These are phyloP conservation scores for Quaeritorhiza haematococci DNA, from an alignment of 371 early-diverging fungal species.

Conservation along the genomic window DNA sequence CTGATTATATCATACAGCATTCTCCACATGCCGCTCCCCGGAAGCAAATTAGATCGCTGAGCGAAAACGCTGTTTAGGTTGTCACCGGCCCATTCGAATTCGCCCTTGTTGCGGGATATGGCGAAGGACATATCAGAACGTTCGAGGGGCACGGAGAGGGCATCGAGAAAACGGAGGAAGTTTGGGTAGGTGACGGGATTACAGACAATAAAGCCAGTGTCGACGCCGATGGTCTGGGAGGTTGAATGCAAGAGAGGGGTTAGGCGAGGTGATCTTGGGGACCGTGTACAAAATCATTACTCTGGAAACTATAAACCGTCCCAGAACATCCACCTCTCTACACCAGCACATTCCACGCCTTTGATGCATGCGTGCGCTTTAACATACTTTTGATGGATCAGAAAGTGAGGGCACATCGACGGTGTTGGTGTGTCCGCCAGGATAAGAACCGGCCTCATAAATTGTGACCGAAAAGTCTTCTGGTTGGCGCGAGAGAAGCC, in stretches of 20 bases:
- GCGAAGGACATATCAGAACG: constrained; percentile 52
- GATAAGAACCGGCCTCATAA: constrained; percentile 40
- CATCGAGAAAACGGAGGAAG: constrained; percentile 38
- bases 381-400: neutral
- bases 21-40: constrained; percentile 33
- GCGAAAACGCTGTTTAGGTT: constrained; percentile 47
- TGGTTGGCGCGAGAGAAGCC: constrained; percentile 38
- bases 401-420: constrained; percentile 38
- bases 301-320: neutral
- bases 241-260: neutral
- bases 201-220: constrained; percentile 64
- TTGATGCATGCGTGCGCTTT: neutral
- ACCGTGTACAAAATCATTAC: neutral
- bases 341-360: too few relatives aligned
- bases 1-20: constrained; percentile 48
- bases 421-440: constrained; percentile 64
- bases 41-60: constrained; percentile 41
- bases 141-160: constrained; percentile 34
- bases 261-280: neutral
- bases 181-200: constrained; percentile 53
- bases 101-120: constrained; percentile 53
- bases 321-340: too few relatives aligned
- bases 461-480: constrained; percentile 40
- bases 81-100: constrained; percentile 59
- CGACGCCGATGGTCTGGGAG: constrained; percentile 41